phyloP scores from a whole-genome alignment of 73 alveolate genomes.

The Urostyla sp. region DNA sequence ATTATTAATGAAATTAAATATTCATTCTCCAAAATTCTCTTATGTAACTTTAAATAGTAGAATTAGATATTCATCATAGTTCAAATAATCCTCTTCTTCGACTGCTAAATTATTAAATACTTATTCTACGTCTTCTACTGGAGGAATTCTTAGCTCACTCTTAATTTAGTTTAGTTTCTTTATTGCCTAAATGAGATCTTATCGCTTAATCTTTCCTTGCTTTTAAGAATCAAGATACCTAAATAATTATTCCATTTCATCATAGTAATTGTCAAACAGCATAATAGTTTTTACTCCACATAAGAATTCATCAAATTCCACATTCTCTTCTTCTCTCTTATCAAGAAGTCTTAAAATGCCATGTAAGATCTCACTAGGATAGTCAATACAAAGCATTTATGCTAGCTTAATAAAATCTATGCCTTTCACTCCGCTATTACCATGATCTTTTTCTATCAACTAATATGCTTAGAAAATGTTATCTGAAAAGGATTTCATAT shows the following conservation, averaged over 20 bases:
- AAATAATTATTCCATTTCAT: conserved; percentile 71
- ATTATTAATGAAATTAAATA: not conserved
- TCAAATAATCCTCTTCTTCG: conserved; percentile 56
- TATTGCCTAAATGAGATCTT: conserved; percentile 45
- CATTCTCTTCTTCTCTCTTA: conserved; percentile 71
- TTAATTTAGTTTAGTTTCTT: conserved; percentile 24
- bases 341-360: conserved; percentile 66
- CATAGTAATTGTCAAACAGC: conserved; percentile 70
- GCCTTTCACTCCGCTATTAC: conserved; percentile 67
- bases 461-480: conserved; percentile 74
- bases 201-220: conserved; percentile 56
- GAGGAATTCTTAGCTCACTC: conserved; percentile 53
- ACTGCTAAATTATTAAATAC: conserved; percentile 25
- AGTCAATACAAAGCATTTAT: conserved; percentile 77
- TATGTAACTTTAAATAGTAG: conserved; percentile 49
- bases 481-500: conserved; percentile 65
- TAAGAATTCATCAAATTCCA: conserved; percentile 74
- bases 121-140: conserved; percentile 48
- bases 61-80: conserved; percentile 63
- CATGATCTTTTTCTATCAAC: conserved; percentile 66
- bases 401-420: conserved; percentile 71
- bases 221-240: conserved; percentile 58
- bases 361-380: conserved; percentile 73
- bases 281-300: conserved; percentile 71
- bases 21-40: conserved; percentile 46